Evolutionary conservation across 768 basidiomycete species (phyloP), one percentile per base, ranked within the genome.

Genomic region (Pleurotus sapidus): DNA sequence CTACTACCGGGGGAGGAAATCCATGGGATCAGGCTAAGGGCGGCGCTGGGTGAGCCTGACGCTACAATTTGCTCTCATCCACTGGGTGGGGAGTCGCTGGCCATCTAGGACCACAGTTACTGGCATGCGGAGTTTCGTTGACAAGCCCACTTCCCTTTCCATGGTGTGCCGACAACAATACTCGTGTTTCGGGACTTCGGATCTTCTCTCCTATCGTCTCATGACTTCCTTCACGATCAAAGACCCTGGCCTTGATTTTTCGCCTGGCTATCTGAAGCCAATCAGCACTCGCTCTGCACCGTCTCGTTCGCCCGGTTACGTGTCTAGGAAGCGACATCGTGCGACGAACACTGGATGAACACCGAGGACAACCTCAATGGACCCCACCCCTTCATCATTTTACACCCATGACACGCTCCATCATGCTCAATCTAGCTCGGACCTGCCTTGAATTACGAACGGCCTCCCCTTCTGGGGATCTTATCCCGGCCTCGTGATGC

Each of bases 171-270:
- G 30, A 34, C 30, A 34, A 34, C 30, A 34, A 34, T 34, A 34
- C 30, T 42, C 51, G 51, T 54, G 51, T 54, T 54, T 54, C 51
- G 51, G 51, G 18, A 5, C 20, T 42, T 54, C 51, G 51, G 51
- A 54, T 42, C 51, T 18, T 54, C 34, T n/a, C n/a, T 24, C 51
- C 51, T 54, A 54, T 54, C 51, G 39, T n/a, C 51, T 42, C 51
- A 54, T 54, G 51, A 54, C 51, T 39, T 37, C 24, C 51, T 24
- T 20, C 39, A 54, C 39, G 34, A 54, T 54, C 51, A 54, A 17
- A 38, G 51, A 38, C 17, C 38, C 51, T 54, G 14, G 17, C 39
- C 25, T 24, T 18, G 39, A 9, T 40, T 40, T 54, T 25, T 23
- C n/a, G 42, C 42, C 20, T 45, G n/a, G 30, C 30, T 34, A 34